A percentile compares a stretch with the other conserved stretches of the same genome.
These are phyloP conservation scores for Fusarium albosuccineum DNA, from an alignment of 2,329 filamentous ascomycete genomes.

Conservation along the genomic window DNA sequence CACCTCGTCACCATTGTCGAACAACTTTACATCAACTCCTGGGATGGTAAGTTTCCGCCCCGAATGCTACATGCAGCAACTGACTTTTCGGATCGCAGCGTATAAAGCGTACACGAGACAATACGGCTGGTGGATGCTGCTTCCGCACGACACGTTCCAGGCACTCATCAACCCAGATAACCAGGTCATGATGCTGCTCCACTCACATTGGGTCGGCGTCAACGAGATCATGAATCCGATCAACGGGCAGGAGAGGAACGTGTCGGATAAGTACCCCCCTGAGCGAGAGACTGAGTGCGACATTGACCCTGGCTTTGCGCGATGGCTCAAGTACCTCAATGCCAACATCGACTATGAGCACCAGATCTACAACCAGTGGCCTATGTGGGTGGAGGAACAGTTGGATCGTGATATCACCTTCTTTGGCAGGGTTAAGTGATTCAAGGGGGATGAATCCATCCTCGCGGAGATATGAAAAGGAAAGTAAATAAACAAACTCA, in stretches of 20 bases:
- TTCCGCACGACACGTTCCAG: conserved; percentile 66
- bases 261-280: conserved; percentile 49
- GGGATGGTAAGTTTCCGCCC: conserved; percentile 58
- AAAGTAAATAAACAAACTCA: background rate
- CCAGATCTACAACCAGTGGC: conserved; percentile 64
- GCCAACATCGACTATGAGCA: conserved; percentile 60
- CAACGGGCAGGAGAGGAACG: conserved; percentile 56
- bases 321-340: conserved; percentile 67
- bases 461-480: too few relatives aligned
- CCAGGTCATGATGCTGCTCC: conserved; percentile 62
- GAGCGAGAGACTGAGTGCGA: conserved; percentile 31
- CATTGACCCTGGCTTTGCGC: conserved; percentile 59
- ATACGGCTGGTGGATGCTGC: conserved; percentile 70
- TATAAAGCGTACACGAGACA: conserved; percentile 64
- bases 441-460: background rate
- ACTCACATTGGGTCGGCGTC: conserved; percentile 67
- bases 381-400: conserved; percentile 66
- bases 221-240: conserved; percentile 67
- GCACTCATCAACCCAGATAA: conserved; percentile 61
- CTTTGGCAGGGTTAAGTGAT: conserved; percentile 55
- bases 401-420: conserved; percentile 59
- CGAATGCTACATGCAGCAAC: background rate
- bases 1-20: conserved; percentile 61
- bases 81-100: conserved; percentile 50
- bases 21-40: conserved; percentile 66